Conservation (phyloP, 495 filamentous ascomycete genomes). For the Thozetella sp. region DNA sequence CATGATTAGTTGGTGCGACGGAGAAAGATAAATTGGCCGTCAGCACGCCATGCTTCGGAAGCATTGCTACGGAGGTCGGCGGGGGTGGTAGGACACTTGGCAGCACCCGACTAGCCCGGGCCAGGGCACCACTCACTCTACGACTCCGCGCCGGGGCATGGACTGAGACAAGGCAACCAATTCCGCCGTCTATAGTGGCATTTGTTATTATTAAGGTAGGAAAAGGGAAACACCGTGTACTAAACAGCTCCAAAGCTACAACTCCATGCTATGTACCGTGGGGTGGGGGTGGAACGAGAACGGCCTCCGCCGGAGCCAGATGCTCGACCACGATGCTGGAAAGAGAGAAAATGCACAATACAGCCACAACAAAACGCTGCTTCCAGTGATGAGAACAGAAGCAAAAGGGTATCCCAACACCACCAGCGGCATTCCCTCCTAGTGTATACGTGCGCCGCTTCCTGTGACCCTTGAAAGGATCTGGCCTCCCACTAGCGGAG, state of each 20-base stretch:
- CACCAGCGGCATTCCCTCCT: conserved; percentile 6
- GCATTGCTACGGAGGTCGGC: too few species aligned
- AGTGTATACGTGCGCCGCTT: conserved; percentile 2
- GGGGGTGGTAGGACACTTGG: too few species aligned
- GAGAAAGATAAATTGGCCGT: too few species aligned
- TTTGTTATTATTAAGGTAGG: too few species aligned
- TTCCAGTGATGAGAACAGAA: conserved; percentile 1
- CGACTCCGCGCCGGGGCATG: too few species aligned
- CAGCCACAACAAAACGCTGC: background rate
- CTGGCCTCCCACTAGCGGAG: background rate
- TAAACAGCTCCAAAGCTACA: background rate
- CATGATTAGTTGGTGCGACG: too few species aligned
- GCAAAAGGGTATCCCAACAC: conserved; percentile 18
- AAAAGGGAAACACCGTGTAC: background rate
- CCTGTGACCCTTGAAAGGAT: background rate
- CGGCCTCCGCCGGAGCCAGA: background rate
- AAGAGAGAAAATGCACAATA: conserved; percentile 3
- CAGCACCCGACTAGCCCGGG: too few species aligned
- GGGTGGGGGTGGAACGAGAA: too few species aligned
- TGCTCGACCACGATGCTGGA: background rate
- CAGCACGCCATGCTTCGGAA: too few species aligned
- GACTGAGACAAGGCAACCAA: too few species aligned
- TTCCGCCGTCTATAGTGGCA: too few species aligned
- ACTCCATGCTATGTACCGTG: background rate
- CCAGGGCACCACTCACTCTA: too few species aligned